Base-by-base conservation (phyloP, 805 yeast species). In the Monosporozyma solicola region DNA sequence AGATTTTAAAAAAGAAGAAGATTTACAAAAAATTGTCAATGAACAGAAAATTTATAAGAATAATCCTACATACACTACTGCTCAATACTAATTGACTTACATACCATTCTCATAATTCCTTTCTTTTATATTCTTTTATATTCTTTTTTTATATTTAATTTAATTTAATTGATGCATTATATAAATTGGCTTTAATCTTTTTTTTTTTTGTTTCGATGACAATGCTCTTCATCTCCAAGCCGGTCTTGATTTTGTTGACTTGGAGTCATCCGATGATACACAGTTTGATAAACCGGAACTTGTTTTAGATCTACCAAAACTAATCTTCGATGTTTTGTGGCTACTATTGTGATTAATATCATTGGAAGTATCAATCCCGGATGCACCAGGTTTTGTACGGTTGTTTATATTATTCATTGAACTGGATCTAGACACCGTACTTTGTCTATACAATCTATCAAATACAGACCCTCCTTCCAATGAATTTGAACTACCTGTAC, bases 1-100 rank as follows among this genome's bases (percentile, higher is more conserved):
- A 48, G 74, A 70, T 50, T 67, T 71, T 41, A 63, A 61, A 35
- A 57, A 54, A 37, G 63, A 62, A 3, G 65, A 58, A 13, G 67
- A 72, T 37, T 54, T 72, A 29, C 58, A 66, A 20, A 67, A 64
- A 56, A 64, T 71, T n/a, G 50, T 55, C 7, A 43, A 53, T 25
- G 52, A 55, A 48, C 58, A 55, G 31, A 24, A 48, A 35, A 46
- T 47, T 35, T 37, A 53, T 15, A 37, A 43, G 11, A 48, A 35
- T 49, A 32, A 29, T 20, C 27, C 41, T 11, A 31, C 15, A 22
- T 32, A 32, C 22, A 22, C 27, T 3, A 46, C 35, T 13, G n/a
- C 48, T 8, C 35, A 32, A 20, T 32, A 46, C 6, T 29, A 35
- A 35, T 35, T 7, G 20, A 20, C 20, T 20, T 20, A 20, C 20